These are phyloP conservation scores for Pseudogymnoascus sp. DNA, from an alignment of 2,329 filamentous ascomycete species.

Conservation along the genomic window DNA sequence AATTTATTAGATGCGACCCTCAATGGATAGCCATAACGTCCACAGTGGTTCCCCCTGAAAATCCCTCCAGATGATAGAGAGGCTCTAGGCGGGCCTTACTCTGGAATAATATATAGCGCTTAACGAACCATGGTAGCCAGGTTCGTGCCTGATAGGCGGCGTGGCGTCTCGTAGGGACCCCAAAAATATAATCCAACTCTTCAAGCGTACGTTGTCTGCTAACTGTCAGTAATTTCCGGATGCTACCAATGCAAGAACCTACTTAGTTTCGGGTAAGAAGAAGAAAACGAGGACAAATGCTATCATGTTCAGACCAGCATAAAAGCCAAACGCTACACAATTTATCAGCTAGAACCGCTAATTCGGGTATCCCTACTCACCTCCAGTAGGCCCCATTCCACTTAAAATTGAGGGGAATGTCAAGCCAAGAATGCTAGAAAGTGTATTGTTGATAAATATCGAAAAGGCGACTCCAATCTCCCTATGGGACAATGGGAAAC, in stretches of 20 bases:
- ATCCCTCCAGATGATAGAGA: conserved; percentile 38
- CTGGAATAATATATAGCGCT: conserved; percentile 45
- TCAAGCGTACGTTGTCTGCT: conserved; percentile 41
- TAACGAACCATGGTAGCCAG: conserved; percentile 51
- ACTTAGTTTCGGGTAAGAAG: conserved; percentile 47
- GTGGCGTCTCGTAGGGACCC: conserved; percentile 42
- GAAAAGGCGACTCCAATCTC: conserved; percentile 30
- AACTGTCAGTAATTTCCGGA: neutral
- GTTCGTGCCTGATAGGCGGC: conserved; percentile 34
- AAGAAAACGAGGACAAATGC: conserved; percentile 57
- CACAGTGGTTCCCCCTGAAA: neutral
- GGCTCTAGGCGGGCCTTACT: conserved; percentile 38
- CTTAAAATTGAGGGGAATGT: conserved; percentile 39
- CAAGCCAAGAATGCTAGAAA: conserved; percentile 26
- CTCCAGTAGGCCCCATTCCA: conserved; percentile 29
- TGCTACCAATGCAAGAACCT: neutral
- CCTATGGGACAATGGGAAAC: conserved; percentile 46
- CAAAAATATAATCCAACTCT: conserved; percentile 51
- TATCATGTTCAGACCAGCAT: conserved; percentile 49
- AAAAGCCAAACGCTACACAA: conserved; percentile 52
- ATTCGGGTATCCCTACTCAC: conserved; percentile 18
- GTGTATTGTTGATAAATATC: conserved; percentile 26
- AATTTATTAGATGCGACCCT: neutral
- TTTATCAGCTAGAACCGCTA: conserved; percentile 27
- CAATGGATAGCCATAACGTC: neutral